Conservation (phyloP, 345 rosid species). For the Salix dunnii region DNA sequence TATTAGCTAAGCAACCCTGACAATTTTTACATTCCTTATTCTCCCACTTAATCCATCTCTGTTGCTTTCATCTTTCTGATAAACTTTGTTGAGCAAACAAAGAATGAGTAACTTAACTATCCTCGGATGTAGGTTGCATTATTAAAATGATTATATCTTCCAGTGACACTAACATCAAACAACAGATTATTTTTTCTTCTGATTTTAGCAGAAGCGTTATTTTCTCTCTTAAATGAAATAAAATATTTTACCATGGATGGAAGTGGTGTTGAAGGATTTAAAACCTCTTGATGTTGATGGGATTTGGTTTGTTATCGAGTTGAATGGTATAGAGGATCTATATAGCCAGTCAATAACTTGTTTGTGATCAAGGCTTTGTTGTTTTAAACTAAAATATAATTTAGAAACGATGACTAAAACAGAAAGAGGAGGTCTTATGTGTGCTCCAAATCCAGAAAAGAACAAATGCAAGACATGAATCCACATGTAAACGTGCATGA, state of each 20-base stretch:
- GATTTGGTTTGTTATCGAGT: no score
- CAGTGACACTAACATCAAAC: not conserved
- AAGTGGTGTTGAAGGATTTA: no score
- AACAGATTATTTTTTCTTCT: not conserved
- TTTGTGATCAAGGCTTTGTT: not conserved
- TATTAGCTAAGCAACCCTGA: not conserved
- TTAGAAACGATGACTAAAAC: not conserved
- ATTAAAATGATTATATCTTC: not conserved
- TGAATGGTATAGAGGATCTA: not conserved
- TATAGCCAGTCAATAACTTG: not conserved
- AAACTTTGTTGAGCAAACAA: not conserved
- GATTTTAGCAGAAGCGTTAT: not conserved
- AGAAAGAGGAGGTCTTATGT: not conserved
- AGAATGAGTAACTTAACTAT: not conserved
- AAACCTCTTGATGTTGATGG: no score
- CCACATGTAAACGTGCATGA: not conserved
- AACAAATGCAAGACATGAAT: constrained; percentile 4
- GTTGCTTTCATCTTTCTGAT: not conserved
- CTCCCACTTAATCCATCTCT: not conserved
- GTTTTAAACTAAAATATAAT: not conserved
- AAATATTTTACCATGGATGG: not conserved
- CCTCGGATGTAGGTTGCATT: not conserved
- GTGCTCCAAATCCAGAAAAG: not conserved
- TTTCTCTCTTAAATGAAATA: not conserved
- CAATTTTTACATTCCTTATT: not conserved